Evolutionary conservation across 352 stramenopile species (phyloP), one percentile per base, ranked within the genome.

Genomic region (Halophytophthora polymorphica): DNA sequence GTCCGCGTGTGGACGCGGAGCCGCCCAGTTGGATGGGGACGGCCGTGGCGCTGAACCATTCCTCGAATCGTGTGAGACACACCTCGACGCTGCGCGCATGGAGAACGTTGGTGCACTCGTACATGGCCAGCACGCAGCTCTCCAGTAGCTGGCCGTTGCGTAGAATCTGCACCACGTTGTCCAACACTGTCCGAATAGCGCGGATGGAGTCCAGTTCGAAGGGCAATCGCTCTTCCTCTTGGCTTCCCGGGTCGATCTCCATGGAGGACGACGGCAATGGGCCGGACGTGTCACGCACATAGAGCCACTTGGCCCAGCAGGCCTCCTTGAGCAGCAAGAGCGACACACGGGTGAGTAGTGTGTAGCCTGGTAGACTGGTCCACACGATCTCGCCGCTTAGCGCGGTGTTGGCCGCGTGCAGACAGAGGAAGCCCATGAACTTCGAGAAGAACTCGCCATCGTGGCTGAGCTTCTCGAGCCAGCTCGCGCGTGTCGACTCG

Each of bases 91-190:
- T 90, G 15, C 80, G 79, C 6, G 69, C 52, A 45, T 86, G 71
- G 7, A 86, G 53, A 6, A 87, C 68, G 52, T 90, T 92, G 6
- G 78, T 92, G 40, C 72, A 82, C 54, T 92, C 81, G 44, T 86
- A 84, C 49, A 88, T 56, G 23, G 78, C 81, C 17, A 90, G 50
- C 29, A 86, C 72, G 38, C 71, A 83, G 42, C 67, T 83, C 45
- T 90, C 77, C 6, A 89, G 56, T 8, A 88, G 19, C 23, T 90
- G 71, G 11, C 59, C 63, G 44, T 92, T 89, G 39, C 69, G 66
- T 13, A 88, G 60, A 40, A 86, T 58, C 15, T 88, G 74, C 0
- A 61, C 58, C 7, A 76, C 77, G 11, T 66, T 72, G 28, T 82
- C 69, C 14, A 91, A 50, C n/a, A 89, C 72, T 0, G 79, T 83